Conservation (phyloP, 2,329 filamentous ascomycete species). For the Beauveria australis region DNA sequence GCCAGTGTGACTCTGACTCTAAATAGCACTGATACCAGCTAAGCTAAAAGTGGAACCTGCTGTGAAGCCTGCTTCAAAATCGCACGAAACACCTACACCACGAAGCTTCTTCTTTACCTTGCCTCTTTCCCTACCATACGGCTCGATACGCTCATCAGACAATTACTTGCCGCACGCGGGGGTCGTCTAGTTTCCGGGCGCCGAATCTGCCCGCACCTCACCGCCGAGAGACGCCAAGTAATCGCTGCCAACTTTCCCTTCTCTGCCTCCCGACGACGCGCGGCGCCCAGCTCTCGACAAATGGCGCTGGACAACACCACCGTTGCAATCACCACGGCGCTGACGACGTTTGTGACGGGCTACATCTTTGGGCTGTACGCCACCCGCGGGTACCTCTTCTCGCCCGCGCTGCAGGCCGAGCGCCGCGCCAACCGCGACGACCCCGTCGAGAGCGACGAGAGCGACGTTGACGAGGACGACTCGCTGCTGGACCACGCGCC, state of each 20-base stretch:
- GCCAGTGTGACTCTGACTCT: not conserved
- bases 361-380: conserved; percentile 76
- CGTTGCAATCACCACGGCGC: conserved; percentile 63
- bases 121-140: not conserved
- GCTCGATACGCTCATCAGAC: not conserved
- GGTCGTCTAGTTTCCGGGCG: too few relatives aligned
- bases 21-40: not conserved
- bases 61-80: conserved; percentile 1
- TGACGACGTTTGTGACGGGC: conserved; percentile 66
- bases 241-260: not conserved
- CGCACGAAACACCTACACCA: not conserved
- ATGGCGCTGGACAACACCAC: conserved; percentile 40
- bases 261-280: not conserved
- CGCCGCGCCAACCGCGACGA: conserved; percentile 48
- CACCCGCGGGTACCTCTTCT: conserved; percentile 50
- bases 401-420: conserved; percentile 48
- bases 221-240: not conserved
- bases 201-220: not conserved
- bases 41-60: conserved; percentile 4
- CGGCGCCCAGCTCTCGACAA: conserved; percentile 14
- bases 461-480: conserved; percentile 56
- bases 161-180: not conserved
- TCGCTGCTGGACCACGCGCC: conserved; percentile 56
- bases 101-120: not conserved
- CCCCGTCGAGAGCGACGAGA: conserved; percentile 60